These are phyloP conservation scores for Wickerhamomyces strasburgensis DNA, from an alignment of 805 yeast genomes.

Conservation along the genomic window DNA sequence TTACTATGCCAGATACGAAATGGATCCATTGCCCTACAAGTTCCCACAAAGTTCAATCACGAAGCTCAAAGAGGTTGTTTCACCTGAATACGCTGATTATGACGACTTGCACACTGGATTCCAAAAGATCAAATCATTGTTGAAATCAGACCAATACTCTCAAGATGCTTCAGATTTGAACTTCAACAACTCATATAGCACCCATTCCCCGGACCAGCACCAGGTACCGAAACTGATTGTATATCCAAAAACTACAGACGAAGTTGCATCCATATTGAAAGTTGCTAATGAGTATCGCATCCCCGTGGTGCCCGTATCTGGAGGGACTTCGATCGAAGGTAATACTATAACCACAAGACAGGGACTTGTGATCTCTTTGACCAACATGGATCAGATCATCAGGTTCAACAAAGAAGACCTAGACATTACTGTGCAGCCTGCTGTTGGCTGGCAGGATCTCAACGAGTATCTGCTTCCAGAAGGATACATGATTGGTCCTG, in stretches of 20 bases:
- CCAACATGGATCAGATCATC: constrained; percentile 52
- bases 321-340: constrained; percentile 64
- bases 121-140: constrained; percentile 9
- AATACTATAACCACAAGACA: constrained; percentile 56
- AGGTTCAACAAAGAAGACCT: constrained; percentile 56
- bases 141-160: constrained; percentile 23
- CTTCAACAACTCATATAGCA: constrained; percentile 40
- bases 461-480: constrained; percentile 43
- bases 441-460: constrained; percentile 73
- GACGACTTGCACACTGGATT: constrained; percentile 6
- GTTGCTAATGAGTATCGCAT: constrained; percentile 45
- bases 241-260: constrained; percentile 50
- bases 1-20: constrained; percentile 14
- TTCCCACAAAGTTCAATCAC: constrained; percentile 21
- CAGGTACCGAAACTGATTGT: constrained; percentile 46
- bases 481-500: constrained; percentile 65
- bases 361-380: constrained; percentile 58
- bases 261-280: constrained; percentile 50
- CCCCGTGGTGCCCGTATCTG: constrained; percentile 59
- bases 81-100: constrained; percentile 18
- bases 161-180: constrained; percentile 28
- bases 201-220: constrained; percentile 45
- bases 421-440: constrained; percentile 70
- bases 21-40: constrained; percentile 8
- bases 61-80: constrained; percentile 6